phyloP scores from a whole-genome alignment of 306 rosid species.

The Inga leiocalycina region DNA sequence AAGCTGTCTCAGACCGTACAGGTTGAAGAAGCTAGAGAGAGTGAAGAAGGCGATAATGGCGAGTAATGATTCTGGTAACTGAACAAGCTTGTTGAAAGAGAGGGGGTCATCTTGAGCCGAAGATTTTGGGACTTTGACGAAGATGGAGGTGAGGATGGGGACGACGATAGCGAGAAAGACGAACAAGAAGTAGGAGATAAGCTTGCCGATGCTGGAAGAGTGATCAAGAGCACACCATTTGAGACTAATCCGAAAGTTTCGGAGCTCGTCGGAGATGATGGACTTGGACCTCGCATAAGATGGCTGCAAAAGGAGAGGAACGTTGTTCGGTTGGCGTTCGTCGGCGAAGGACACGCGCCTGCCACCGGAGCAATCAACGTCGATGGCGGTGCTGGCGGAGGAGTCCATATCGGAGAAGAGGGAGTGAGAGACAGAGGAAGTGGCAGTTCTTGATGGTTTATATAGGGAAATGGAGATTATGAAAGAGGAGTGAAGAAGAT shows the following conservation, averaged over 20 bases:
- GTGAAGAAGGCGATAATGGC: conserved; percentile 70
- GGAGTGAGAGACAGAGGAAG: neutral
- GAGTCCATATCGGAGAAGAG: conserved; percentile 19
- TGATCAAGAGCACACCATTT: conserved; percentile 92
- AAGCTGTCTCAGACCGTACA: conserved; percentile 73
- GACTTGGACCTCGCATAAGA: conserved; percentile 59
- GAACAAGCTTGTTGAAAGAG: conserved; percentile 75
- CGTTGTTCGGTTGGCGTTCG: conserved; percentile 5
- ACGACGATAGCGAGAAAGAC: conserved; percentile 54
- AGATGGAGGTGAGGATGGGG: conserved; percentile 52
- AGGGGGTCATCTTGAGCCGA: conserved; percentile 53
- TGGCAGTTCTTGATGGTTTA: neutral
- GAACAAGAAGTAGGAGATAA: conserved; percentile 61
- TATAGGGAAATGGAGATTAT: neutral
- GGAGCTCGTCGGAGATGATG: conserved; percentile 56
- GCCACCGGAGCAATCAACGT: conserved; percentile 19
- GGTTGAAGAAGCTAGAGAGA: conserved; percentile 65
- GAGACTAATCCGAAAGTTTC: conserved; percentile 62
- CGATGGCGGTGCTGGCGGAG: conserved; percentile 17
- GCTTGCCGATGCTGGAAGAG: conserved; percentile 59
- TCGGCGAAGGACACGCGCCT: neutral
- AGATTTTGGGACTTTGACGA: conserved; percentile 42
- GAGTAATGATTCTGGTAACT: conserved; percentile 71
- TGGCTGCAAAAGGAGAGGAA: conserved; percentile 70
- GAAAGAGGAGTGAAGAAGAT: conserved; percentile 2